Base-by-base conservation (phyloP, 768 basidiomycete species). In the Russula brevipes region DNA sequence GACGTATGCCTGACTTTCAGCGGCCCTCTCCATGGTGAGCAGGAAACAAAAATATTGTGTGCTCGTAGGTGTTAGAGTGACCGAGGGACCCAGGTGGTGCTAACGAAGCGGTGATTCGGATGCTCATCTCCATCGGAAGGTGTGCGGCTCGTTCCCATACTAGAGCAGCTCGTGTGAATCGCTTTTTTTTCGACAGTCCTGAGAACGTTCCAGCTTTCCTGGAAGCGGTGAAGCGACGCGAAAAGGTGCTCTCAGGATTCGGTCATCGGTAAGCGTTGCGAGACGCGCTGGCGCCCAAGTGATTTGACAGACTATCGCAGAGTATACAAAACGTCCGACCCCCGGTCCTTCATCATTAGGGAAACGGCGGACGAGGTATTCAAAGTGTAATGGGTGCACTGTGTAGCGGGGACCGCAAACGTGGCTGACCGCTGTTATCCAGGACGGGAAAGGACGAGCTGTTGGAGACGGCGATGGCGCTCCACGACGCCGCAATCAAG, bases 321-420 rank as follows among this genome's bases (percentile, higher is more conserved):
- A 8, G 83, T 92, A 24, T 92, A 92, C 77, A 87, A 85, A 74
- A 91, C 87, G 8, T 93, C 91, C 16, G 94, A 96, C 73, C 94
- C 94, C 30, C 84, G 94, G 24, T 93, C 90, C 5, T 91, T 88
- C 73, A 91, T 96, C 71, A 89, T 96, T 55, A 86, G 92, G 61
- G 88, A 89, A 76, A 92, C 86, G 4, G 94, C 93, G 8, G 86
- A 92, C 71, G 91, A 94, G 66, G 92, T 94, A n/a, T 94, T 94
- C 77, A 84, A 85, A 72, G 83, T 92, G 89, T 91, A 72, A 71
- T 63, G 84, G 76, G n/a, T 47, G 19, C 14, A 56, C 3, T 47
- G 5, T n/a, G 44, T 17, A 7, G 33, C 49, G 17, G 52, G 11
- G 35, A 50, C 38, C 41, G 60, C 36, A 49, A 46, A 17, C 49